Evolutionary conservation across 2,329 filamentous ascomycete species (phyloP).

Genomic region (Xylariaceae sp.): DNA sequence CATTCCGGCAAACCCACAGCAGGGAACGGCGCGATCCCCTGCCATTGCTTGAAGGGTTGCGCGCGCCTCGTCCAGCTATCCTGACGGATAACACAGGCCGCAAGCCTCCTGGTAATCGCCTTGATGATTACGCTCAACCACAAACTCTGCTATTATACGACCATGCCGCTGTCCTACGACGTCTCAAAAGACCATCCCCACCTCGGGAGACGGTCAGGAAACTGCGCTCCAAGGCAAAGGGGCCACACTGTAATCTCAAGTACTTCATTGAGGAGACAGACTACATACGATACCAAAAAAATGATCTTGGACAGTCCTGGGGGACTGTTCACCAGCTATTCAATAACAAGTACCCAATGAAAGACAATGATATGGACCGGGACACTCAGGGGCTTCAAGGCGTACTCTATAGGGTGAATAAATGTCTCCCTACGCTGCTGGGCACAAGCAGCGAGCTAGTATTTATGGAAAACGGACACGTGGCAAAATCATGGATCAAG

Average conservation of each 20-base stretch:
- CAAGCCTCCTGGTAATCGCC: neutral
- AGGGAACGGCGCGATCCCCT: slow-evolving; percentile 14
- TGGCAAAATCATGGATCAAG: slow-evolving; percentile 14
- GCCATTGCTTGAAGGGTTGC: slow-evolving; percentile 11
- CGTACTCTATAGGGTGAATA: slow-evolving; percentile 28
- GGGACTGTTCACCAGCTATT: slow-evolving; percentile 16
- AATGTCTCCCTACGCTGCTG: slow-evolving; percentile 20
- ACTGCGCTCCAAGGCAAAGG: slow-evolving; percentile 6
- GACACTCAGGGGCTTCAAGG: slow-evolving; percentile 28
- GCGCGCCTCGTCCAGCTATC: neutral
- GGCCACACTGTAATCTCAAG: slow-evolving; percentile 29
- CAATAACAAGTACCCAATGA: slow-evolving; percentile 21
- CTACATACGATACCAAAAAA: slow-evolving; percentile 28
- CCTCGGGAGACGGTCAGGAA: slow-evolving; percentile 4
- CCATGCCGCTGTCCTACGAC: neutral
- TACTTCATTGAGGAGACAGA: slow-evolving; percentile 28
- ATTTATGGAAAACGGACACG: slow-evolving; percentile 27
- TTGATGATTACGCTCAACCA: neutral
- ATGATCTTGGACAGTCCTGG: slow-evolving; percentile 25
- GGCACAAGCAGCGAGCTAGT: slow-evolving; percentile 16
- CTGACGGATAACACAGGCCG: neutral
- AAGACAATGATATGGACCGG: slow-evolving; percentile 13
- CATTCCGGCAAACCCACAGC: slow-evolving; percentile 11
- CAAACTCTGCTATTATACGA: neutral
- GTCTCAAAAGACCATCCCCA: slow-evolving; percentile 2